Conservation (phyloP, 2,329 filamentous ascomycete species). For the Metarhizium album region DNA sequence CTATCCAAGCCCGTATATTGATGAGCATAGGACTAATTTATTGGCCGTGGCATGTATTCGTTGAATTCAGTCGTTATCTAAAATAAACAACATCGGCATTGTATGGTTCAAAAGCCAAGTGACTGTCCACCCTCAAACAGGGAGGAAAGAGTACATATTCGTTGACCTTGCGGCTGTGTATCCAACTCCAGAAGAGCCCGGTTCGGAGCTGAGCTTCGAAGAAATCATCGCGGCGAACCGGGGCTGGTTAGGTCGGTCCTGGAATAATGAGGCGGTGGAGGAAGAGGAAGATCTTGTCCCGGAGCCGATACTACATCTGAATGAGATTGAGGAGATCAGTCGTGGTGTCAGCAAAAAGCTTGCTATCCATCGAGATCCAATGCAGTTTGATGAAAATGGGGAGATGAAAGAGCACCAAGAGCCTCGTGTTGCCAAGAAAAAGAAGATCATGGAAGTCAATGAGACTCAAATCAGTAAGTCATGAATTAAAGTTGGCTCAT, state of each 20-base stretch:
- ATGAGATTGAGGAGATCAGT: constrained; percentile 21
- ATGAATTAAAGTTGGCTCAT: background rate
- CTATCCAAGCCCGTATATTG: constrained; percentile 54
- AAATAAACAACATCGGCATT: constrained; percentile 57
- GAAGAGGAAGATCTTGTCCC: constrained; percentile 24
- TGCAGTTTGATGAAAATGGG: constrained; percentile 50
- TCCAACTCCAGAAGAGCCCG: constrained; percentile 59
- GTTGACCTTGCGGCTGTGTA: constrained; percentile 82
- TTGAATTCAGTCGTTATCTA: constrained; percentile 44
- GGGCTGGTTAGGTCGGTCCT: constrained; percentile 54
- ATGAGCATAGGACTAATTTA: constrained; percentile 95
- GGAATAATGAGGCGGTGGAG: constrained; percentile 35
- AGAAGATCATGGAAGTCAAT: constrained; percentile 76
- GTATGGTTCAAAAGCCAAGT: constrained; percentile 65
- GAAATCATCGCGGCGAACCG: constrained; percentile 72
- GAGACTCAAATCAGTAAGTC: constrained; percentile 86
- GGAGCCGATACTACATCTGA: constrained; percentile 15
- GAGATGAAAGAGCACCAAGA: constrained; percentile 34
- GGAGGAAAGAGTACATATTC: constrained; percentile 76
- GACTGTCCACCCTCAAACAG: constrained; percentile 70
- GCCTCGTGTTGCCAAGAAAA: constrained; percentile 46
- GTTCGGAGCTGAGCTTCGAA: constrained; percentile 78
- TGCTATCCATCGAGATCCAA: constrained; percentile 30
- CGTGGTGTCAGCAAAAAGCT: constrained; percentile 26
- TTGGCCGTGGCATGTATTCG: constrained; percentile 31